Base-by-base conservation (phyloP, 257 asterid genomes). In the Rehmannia glutinosa region DNA sequence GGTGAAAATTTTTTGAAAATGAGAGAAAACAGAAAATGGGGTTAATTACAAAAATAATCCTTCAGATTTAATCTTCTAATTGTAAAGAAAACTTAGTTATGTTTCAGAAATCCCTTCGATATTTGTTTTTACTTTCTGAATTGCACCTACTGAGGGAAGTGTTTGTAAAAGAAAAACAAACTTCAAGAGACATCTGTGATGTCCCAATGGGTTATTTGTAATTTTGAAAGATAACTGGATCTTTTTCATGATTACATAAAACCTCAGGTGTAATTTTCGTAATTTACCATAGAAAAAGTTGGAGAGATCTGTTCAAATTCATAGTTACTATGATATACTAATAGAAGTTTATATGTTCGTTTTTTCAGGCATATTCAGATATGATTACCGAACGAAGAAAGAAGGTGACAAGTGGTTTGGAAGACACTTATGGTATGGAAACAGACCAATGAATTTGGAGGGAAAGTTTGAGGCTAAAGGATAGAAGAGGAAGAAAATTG, bases 341-440 rank as follows among this genome's bases (percentile, higher is more conserved):
- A 32, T 36, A 41, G 33, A 21, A 27, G 15, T 8, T 41, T 36
- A 4, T 23, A 7, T 33, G n/a, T 21, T 45, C 11, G 51, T 43
- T 7, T 20, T 33, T 56, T 32, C 88, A 85, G 96, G 88, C 63
- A 38, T 90, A 93, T 50, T 58, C 92, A 4, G 81, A 85, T 45
- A 90, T 86, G 99, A 90, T 90, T 17, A 80, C 80, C 1, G 91
- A 83, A 61, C 77, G 97, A 67, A 78, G 92, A 66, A 82, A 81
- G 73, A 86, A 78, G 75, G 84, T 86, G 45, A 78, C 74, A 2
- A 80, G 77, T 19, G 95, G 99, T 11, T 52, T 56, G 23, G 96
- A 90, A 73, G 91, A 88, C 77, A 90, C 87, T 6, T 93, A 85
- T 32, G 97, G 99, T 35, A 65, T 17, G 62, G 30, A 80, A 61